These are phyloP conservation scores for Stemphylium beticola DNA, from an alignment of 2,329 filamentous ascomycete species.

Conservation along the genomic window DNA sequence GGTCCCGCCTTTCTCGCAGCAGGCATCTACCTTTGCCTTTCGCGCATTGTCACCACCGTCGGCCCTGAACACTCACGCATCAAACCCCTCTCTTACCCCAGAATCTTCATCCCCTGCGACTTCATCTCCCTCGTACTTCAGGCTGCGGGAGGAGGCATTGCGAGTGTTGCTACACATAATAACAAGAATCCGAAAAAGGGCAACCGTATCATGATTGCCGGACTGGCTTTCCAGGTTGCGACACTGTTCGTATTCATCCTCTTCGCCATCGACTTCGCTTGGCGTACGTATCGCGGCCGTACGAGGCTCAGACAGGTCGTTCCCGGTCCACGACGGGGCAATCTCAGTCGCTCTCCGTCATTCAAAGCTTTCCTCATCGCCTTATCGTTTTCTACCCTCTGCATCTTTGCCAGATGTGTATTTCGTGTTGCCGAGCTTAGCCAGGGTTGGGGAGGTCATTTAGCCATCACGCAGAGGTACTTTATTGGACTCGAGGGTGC, in stretches of 20 bases:
- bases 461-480: conserved; percentile 57
- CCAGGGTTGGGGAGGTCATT: conserved; percentile 65
- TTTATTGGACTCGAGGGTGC: conserved; percentile 50
- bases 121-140: conserved; percentile 54
- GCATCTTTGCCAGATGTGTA: conserved; percentile 68
- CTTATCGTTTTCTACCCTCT: conserved; percentile 64
- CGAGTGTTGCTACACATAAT: conserved; percentile 42
- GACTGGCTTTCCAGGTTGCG: conserved; percentile 53
- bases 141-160: conserved; percentile 53
- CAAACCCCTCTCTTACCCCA: conserved; percentile 54
- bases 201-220: conserved; percentile 55
- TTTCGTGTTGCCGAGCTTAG: conserved; percentile 72
- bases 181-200: conserved; percentile 45
- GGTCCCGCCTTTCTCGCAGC: conserved; percentile 64
- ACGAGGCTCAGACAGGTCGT: conserved; percentile 24
- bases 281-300: conserved; percentile 34
- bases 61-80: conserved; percentile 52
- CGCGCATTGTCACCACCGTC: conserved; percentile 50
- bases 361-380: conserved; percentile 65
- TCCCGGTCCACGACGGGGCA: conserved; percentile 33
- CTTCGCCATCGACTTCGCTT: conserved; percentile 50
- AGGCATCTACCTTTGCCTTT: conserved; percentile 70
- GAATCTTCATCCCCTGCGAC: conserved; percentile 60
- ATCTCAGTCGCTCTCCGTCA: conserved; percentile 40
- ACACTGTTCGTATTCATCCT: conserved; percentile 53